phyloP scores from a whole-genome alignment of 2,329 filamentous ascomycete genomes.

The Neopestalotiopsis rosae region DNA sequence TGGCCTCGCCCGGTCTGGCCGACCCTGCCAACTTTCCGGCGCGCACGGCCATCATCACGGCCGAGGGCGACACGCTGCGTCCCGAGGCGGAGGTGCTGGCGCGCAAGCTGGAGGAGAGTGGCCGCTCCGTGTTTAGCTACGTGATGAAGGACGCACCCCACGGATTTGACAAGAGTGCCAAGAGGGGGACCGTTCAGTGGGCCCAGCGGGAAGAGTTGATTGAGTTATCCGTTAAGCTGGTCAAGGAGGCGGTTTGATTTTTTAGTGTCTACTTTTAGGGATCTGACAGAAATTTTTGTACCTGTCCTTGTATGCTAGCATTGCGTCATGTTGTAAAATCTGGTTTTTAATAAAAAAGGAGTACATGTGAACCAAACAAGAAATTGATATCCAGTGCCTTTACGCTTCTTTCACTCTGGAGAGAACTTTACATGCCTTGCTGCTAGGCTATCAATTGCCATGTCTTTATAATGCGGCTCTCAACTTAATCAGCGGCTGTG shows the following conservation, averaged over 20 bases:
- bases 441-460: too few relatives aligned
- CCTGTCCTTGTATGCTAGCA: background rate
- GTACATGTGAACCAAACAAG: background rate
- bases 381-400: background rate
- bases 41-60: slow-evolving; percentile 1
- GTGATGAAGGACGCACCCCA: background rate
- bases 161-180: slow-evolving; percentile 3
- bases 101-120: background rate
- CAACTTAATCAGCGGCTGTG: too few relatives aligned
- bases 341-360: background rate
- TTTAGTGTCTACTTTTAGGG: background rate
- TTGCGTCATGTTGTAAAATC: background rate
- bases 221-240: background rate
- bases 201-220: background rate
- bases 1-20: background rate
- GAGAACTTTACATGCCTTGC: background rate
- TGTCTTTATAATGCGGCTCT: too few relatives aligned
- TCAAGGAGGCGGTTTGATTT: background rate
- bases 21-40: background rate
- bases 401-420: background rate
- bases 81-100: background rate
- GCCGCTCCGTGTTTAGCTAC: background rate
- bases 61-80: slow-evolving; percentile 6
- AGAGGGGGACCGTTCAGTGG: background rate
- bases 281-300: background rate